Conservation (phyloP, 2,329 filamentous ascomycete species). For the Elsinoe australis region DNA sequence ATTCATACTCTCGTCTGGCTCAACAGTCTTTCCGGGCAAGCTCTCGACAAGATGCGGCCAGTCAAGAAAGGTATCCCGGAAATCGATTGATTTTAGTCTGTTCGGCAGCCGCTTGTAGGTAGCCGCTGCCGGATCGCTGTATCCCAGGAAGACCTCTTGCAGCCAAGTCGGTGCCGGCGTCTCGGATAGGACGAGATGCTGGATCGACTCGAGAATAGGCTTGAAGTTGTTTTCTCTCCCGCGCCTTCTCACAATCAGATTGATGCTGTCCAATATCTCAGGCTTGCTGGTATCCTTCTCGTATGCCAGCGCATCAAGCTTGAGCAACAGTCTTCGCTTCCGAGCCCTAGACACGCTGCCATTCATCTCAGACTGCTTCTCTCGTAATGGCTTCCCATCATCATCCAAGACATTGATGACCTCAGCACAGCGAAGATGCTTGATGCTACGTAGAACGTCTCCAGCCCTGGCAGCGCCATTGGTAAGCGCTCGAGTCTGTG, state of each 20-base stretch:
- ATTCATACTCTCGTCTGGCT: conserved; percentile 63
- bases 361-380: conserved; percentile 55
- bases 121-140: conserved; percentile 83
- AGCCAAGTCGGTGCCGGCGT: conserved; percentile 84
- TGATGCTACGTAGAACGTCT: conserved; percentile 47
- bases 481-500: conserved; percentile 41
- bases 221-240: conserved; percentile 97
- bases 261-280: conserved; percentile 71
- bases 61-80: conserved; percentile 87
- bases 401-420: conserved; percentile 82
- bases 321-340: conserved; percentile 65
- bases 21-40: conserved; percentile 77
- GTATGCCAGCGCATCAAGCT: conserved; percentile 71
- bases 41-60: conserved; percentile 92
- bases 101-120: conserved; percentile 77
- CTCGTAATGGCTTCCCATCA: conserved; percentile 62
- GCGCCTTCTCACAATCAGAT: conserved; percentile 73
- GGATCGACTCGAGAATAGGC: conserved; percentile 84
- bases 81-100: conserved; percentile 72
- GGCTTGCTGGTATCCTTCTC: conserved; percentile 63
- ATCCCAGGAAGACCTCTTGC: conserved; percentile 95
- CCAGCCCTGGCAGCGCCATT: conserved; percentile 50
- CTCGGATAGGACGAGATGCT: conserved; percentile 73
- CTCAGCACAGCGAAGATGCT: conserved; percentile 70
- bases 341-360: conserved; percentile 47